Evolutionary conservation across 1,284 basidiomycete genomes (phyloP), one percentile per base, ranked within the genome.

Genomic region (Trichosporon sp.): DNA sequence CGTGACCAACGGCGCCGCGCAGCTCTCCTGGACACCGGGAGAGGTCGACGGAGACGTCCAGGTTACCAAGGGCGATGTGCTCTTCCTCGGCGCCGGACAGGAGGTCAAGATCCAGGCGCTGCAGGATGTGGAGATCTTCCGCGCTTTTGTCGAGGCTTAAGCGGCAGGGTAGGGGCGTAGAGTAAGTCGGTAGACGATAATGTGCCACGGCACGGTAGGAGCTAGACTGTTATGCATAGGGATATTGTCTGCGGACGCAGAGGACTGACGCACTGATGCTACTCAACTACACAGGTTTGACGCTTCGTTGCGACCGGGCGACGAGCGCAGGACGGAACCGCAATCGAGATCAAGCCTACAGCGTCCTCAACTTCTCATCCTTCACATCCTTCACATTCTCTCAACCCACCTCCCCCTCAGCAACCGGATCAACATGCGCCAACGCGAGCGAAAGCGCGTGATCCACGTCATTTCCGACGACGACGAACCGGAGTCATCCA

Each of bases 51-150:
- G 84, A 66, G 79, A 80, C 35, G 71, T 91, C 68, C 82, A 86
- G 14, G 75, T 94, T 12, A 81, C 83, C 38, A 83, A 87, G 65
- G 97, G 96, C 7, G 90, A 91, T 73, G 93, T 95, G 37, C 85
- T 92, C 73, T 98, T 98, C 78, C 83, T 98, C 31, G 93, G 90
- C n/a, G 92, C 94, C 2, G 89, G 87, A 8, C 86, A 87, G 2
- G 85, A 85, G 73, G 83, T 94, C 35, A 80, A 83, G 61, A 86
- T 93, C 73, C 76, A 80, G 12, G 72, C 76, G 12, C 82, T 78
- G 6, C 79, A 80, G 31, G 84, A 84, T 7, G 75, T 92, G 21
- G 87, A 88, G n/a, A 77, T 91, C 2, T 93, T 91, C 81, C 86
- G 93, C 69, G 93, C 93, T 0, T 94, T 91, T 80, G 90, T 91